Evolutionary conservation across 305 asterid species (phyloP).

Genomic region (Caryopteris hybrid): DNA sequence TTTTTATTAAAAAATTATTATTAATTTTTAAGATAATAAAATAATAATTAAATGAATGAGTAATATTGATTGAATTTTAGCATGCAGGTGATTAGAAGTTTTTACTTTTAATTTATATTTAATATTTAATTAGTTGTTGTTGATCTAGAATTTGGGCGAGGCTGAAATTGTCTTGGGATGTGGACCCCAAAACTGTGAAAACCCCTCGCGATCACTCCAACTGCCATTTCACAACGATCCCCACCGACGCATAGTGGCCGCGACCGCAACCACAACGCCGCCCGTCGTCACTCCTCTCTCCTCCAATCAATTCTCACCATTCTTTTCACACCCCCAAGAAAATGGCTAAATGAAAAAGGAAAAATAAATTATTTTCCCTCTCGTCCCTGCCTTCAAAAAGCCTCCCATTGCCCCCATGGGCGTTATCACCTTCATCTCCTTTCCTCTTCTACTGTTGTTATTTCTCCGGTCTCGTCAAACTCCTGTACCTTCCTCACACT

Average conservation of each 20-base stretch:
- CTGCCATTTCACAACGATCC: conserved; percentile 22
- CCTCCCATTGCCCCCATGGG: conserved; percentile 20
- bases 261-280: background rate
- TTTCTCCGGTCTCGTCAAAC: conserved; percentile 16
- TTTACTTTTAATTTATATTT: too few relatives aligned
- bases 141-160: background rate
- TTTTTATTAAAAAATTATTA: too few relatives aligned
- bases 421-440: conserved; percentile 9
- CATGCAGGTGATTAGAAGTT: too few relatives aligned
- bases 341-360: background rate
- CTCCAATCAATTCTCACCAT: background rate
- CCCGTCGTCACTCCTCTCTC: conserved; percentile 9
- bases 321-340: background rate
- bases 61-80: too few relatives aligned
- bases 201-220: conserved; percentile 13
- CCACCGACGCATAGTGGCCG: conserved; percentile 7
- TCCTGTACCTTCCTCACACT: conserved; percentile 13
- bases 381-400: conserved; percentile 22
- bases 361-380: background rate
- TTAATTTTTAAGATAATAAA: too few relatives aligned
- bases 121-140: too few relatives aligned
- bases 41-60: too few relatives aligned
- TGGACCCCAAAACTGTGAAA: conserved; percentile 11
- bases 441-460: conserved; percentile 21
- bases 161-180: background rate